Evolutionary conservation across 768 basidiomycete species (phyloP), one percentile per base, ranked within the genome.

Genomic region (Rhodotorula graminis): DNA sequence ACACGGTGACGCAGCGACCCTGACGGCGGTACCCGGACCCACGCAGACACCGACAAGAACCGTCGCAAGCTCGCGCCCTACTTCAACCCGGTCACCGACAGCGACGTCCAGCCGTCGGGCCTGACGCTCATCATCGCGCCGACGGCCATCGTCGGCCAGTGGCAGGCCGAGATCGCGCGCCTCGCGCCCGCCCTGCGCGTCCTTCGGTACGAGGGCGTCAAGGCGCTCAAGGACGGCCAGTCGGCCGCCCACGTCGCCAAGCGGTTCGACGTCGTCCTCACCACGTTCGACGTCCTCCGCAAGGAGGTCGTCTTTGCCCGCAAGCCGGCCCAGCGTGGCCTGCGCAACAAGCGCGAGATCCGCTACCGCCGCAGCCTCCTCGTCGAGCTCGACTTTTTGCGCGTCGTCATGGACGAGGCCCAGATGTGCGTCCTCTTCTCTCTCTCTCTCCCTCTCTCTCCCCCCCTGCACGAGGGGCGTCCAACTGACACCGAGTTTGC

Each of bases 391-490:
- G 76, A 79, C 37, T 79, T 67, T 47, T 60, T 78, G 67, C 69
- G 82, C 8, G 79, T 83, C 9, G 70, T 80, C 64, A 81, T 82
- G 78, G 83, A 84, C 69, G 83, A 84, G 67, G 82, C 82, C 0
- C 82, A 81, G 57, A 78, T 81, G 67, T 71, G 21, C n/a, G 70
- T n/a, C 37, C 58, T 49, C 72, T 42, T 68, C 77, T 18, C 74
- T 76, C 50, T 18, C 23, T 61, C n/a, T 40, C 31, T 19, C n/a
- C 42, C 33, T 12, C n/a, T n/a, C n/a, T n/a, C n/a, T n/a, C n/a
- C n/a, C n/a, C n/a, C n/a, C n/a, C n/a, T n/a, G n/a, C n/a, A n/a
- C n/a, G n/a, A n/a, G n/a, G n/a, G n/a, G n/a, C n/a, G n/a, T n/a
- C n/a, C n/a, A n/a, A 15, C 71, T 69, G n/a, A 71, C 63, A 57